Evolutionary conservation across 1,139 yeast species (phyloP), one percentile per base, ranked within the genome.

Genomic region (Taphrina pruni): DNA sequence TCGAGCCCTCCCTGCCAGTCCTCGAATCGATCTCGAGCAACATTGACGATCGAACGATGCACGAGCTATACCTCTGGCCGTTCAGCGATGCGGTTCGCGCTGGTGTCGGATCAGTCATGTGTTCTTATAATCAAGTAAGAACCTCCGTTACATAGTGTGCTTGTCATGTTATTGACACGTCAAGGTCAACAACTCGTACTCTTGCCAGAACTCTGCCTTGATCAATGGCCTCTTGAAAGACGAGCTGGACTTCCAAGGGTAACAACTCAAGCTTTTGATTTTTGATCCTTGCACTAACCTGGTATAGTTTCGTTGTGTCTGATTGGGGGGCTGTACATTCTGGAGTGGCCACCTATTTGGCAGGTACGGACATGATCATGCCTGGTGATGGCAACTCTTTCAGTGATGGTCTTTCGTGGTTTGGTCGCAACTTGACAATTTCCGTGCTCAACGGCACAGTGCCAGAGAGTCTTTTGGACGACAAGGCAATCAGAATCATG

Each of bases 341-440:
- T 20, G 89, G 89, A 8, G 85, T 86, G 6, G 81, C 81, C 68
- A 81, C 88, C 0, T 86, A 85, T 0, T 77, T 85, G 39, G 83
- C 88, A 1, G 90, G 90, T 0, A 77, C 86, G 56, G 90, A 87
- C 77, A 85, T 87, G 88, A 80, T 84, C 6, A 86, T 87, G 89
- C 90, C 90, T 0, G 89, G 88, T 39, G 68, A 56, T 17, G 68
- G 62, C 21, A 43, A 52, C 66, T 21, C 35, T 35, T 62, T 62
- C 45, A 39, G 52, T n/a, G 66, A 62, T 36, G 66, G 66, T 21
- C 26, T 43, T 14, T 83, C 88, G 0, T 82, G 80, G 71, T 85
- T 87, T 86, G 89, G 89, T 0, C 84, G 87, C 0, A 78, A 84
- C 52, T 78, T 87, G 70, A 86, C 89, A 0, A 77, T 83, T 69